phyloP scores from a whole-genome alignment of 257 asterid genomes.

The Solanum tarijense region DNA sequence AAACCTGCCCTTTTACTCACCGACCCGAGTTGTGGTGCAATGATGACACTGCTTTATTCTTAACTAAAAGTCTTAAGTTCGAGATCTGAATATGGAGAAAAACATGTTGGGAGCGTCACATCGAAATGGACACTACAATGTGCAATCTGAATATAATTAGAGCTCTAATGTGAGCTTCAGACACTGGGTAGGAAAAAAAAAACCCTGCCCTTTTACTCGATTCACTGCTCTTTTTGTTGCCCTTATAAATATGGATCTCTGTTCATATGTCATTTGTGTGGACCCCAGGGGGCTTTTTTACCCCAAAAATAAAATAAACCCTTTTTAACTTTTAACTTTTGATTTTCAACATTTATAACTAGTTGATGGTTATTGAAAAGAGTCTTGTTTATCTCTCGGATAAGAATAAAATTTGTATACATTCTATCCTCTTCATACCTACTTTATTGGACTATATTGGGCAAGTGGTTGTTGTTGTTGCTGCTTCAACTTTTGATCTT shows the following conservation, averaged over 20 bases:
- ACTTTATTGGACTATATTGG: neutral
- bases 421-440: neutral
- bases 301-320: neutral
- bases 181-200: too few relatives aligned
- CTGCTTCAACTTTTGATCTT: neutral
- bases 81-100: too few relatives aligned
- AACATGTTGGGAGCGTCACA: too few relatives aligned
- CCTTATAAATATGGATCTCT: neutral
- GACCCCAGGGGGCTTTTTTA: neutral
- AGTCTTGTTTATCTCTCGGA: neutral
- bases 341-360: neutral
- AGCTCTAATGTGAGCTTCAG: fast-evolving
- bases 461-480: neutral
- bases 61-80: too few relatives aligned
- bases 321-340: too few relatives aligned
- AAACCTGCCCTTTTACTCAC: neutral
- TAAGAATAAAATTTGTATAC: too few relatives aligned
- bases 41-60: too few relatives aligned
- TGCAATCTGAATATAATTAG: too few relatives aligned
- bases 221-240: neutral
- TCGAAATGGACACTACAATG: too few relatives aligned
- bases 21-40: too few relatives aligned
- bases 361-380: too few relatives aligned
- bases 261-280: neutral
- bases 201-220: neutral